Percentiles rank a stretch among this genome's conserved stretches.
Conservation (phyloP, 352 stramenopile species). For the Phytophthora melonis region DNA sequence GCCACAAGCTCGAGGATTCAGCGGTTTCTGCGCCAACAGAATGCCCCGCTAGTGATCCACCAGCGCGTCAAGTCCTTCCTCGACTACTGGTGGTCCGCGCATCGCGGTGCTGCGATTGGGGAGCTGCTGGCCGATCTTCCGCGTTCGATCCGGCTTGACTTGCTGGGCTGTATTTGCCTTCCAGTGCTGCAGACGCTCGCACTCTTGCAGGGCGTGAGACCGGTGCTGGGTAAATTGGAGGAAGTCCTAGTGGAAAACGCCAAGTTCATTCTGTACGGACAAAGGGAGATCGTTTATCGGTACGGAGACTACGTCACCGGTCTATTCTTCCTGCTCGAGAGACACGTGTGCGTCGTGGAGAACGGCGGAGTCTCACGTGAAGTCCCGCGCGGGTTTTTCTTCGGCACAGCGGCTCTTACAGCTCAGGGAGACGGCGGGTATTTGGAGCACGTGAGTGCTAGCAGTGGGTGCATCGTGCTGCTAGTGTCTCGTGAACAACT, state of each 20-base stretch:
- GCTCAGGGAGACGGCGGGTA: background rate
- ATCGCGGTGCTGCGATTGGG: background rate
- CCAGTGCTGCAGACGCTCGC: background rate
- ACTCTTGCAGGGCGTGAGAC: background rate
- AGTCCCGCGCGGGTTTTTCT: background rate
- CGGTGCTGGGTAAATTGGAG: background rate
- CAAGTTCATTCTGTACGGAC: slow-evolving; percentile 2
- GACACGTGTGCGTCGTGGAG: background rate
- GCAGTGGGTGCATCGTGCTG: background rate
- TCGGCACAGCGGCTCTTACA: background rate
- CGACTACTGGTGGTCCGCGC: slow-evolving; percentile 1
- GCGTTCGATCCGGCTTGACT: background rate
- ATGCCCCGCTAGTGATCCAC: background rate
- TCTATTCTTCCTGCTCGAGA: background rate
- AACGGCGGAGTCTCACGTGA: background rate
- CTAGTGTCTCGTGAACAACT: background rate
- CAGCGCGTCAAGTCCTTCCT: background rate
- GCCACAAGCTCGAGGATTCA: too few species aligned
- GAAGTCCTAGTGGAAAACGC: background rate
- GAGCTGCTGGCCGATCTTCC: background rate
- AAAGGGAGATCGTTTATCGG: background rate
- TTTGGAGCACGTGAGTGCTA: background rate
- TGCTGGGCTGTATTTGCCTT: background rate
- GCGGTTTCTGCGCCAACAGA: too few species aligned
- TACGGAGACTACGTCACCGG: background rate